phyloP scores from a whole-genome alignment of 164 flowering plant species.

The Tinospora cordifolia region DNA sequence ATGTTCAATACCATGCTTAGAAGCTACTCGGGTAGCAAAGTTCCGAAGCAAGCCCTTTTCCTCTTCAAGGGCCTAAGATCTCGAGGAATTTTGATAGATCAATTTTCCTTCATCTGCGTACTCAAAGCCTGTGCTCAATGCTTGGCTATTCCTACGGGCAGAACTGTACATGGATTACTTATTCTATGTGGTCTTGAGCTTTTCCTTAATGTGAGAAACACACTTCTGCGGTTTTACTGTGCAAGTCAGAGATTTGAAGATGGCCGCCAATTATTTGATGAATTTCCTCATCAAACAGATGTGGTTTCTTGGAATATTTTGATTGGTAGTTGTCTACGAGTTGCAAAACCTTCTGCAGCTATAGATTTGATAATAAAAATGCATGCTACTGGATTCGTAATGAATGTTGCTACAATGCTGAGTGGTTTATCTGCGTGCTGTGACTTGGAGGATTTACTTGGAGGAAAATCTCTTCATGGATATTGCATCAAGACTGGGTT shows the following conservation, averaged over 20 bases:
- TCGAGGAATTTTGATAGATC: conserved; percentile 26
- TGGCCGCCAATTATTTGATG: conserved; percentile 45
- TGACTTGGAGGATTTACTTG: conserved; percentile 18
- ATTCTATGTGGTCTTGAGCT: conserved; percentile 26
- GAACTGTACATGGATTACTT: conserved; percentile 31
- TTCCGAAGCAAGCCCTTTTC: conserved; percentile 26
- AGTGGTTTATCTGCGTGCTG: conserved; percentile 25
- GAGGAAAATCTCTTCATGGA: conserved; percentile 32
- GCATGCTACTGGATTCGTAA: conserved; percentile 17
- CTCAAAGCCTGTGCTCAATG: conserved; percentile 38
- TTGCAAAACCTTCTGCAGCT: conserved; percentile 20
- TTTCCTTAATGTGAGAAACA: conserved; percentile 33
- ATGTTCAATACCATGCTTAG: conserved; percentile 49
- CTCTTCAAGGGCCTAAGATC: conserved; percentile 32
- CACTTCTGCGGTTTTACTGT: conserved; percentile 35
- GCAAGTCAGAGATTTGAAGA: conserved; percentile 24
- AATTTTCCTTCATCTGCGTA: conserved; percentile 33
- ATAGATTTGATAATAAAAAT: conserved; percentile 28
- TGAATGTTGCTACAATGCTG: conserved; percentile 20
- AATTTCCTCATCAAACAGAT: conserved; percentile 29
- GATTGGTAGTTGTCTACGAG: conserved; percentile 41
- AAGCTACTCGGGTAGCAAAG: conserved; percentile 29
- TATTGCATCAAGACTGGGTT: conserved; percentile 36
- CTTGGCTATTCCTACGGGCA: conserved; percentile 19
- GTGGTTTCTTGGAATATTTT: conserved; percentile 45